Evolutionary conservation across 2,329 filamentous ascomycete genomes (phyloP).

Genomic region (Colletotrichum aenigma): DNA sequence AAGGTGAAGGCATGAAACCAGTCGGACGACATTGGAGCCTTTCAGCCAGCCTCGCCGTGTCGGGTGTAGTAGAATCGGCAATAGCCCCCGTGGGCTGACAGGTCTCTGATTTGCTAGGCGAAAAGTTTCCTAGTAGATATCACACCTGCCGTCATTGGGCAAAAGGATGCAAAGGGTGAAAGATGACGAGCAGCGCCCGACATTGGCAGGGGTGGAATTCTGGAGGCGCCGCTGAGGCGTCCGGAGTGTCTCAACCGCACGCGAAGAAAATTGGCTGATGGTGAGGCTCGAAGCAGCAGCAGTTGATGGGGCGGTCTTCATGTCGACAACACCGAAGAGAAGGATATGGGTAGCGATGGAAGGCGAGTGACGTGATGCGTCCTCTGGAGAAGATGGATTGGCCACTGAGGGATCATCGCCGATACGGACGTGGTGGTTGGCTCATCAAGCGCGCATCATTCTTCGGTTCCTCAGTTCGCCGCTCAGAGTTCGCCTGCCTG

Average conservation of each 20-base stretch:
- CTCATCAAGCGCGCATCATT: background rate
- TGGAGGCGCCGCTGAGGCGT: background rate
- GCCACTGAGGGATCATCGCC: background rate
- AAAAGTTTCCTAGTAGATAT: background rate
- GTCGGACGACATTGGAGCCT: background rate
- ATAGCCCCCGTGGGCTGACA: background rate
- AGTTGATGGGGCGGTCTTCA: background rate
- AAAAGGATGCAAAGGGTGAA: background rate
- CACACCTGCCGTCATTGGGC: background rate
- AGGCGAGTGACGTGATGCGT: background rate
- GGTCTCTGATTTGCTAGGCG: background rate
- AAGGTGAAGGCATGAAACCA: background rate
- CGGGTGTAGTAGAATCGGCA: background rate
- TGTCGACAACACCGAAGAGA: background rate
- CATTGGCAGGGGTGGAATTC: background rate
- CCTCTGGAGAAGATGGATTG: background rate
- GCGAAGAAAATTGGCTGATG: background rate
- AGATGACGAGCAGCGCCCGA: background rate
- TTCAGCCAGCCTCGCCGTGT: background rate
- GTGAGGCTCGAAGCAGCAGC: background rate
- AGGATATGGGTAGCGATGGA: background rate
- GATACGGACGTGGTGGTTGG: background rate
- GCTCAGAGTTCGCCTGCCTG: background rate
- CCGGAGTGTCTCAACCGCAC: background rate
- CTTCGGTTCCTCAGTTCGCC: background rate